A percentile compares a stretch with the other conserved stretches of the same genome.
These are phyloP conservation scores for Penicillium ochrochloron DNA, from an alignment of 495 filamentous ascomycete species.

Conservation along the genomic window DNA sequence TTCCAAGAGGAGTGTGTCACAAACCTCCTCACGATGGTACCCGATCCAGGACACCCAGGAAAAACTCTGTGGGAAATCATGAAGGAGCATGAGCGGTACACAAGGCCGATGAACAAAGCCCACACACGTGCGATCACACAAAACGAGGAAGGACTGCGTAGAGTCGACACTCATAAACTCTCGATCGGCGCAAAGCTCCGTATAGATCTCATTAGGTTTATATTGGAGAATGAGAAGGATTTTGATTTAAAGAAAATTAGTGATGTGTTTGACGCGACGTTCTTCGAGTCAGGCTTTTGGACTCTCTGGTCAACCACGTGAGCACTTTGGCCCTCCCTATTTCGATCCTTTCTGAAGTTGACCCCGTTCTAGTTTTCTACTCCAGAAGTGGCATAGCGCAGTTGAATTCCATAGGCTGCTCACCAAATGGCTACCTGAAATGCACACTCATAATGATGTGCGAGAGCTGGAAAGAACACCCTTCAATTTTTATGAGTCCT, in stretches of 20 bases:
- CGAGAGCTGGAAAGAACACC: conserved; percentile 4
- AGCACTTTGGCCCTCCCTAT: background rate
- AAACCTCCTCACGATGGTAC: conserved; percentile 1
- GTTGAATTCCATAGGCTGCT: conserved; percentile 9
- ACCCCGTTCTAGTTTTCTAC: conserved; percentile 28
- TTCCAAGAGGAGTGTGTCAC: background rate
- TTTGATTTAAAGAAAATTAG: background rate
- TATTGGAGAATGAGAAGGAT: background rate
- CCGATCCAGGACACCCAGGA: background rate
- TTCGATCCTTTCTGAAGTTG: background rate
- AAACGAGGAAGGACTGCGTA: background rate
- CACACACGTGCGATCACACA: background rate
- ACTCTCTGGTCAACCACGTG: background rate
- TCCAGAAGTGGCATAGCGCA: conserved; percentile 46
- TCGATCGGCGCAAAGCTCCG: conserved; percentile 2
- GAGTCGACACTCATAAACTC: background rate
- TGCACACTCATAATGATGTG: background rate
- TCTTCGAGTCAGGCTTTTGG: conserved; percentile 5
- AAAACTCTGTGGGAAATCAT: conserved; percentile 7
- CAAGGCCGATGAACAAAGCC: background rate
- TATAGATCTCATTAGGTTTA: background rate
- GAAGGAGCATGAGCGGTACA: background rate
- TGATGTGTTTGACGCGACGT: background rate
- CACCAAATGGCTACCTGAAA: conserved; percentile 4
- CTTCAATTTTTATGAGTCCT: conserved; percentile 6